Evolutionary conservation across 352 stramenopile genomes (phyloP).

Genomic region (Peronospora destructor): DNA sequence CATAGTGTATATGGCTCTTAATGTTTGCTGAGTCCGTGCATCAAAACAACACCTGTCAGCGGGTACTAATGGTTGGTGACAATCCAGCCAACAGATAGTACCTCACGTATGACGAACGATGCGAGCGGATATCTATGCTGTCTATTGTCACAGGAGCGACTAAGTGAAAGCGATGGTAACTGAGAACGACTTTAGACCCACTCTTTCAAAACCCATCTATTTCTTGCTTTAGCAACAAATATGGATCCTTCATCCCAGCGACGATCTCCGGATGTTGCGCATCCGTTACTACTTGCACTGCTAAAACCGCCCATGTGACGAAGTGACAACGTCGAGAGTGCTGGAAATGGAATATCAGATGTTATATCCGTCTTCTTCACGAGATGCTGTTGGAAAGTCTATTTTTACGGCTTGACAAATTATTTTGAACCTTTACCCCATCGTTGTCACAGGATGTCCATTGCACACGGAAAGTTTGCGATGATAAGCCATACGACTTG

Average conservation of each 20-base stretch:
- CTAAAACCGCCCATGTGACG: neutral
- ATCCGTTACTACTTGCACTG: neutral
- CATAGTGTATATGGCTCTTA: neutral
- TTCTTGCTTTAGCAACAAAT: neutral
- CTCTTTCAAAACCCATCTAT: neutral
- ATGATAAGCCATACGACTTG: slow-evolving; percentile 12
- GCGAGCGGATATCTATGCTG: neutral
- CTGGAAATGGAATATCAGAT: slow-evolving; percentile 16
- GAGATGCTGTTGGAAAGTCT: neutral
- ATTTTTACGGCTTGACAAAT: neutral
- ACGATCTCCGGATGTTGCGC: neutral
- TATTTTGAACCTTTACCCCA: neutral
- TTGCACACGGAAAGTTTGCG: neutral
- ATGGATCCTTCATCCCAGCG: neutral
- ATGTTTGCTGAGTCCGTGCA: neutral
- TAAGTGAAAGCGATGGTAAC: neutral
- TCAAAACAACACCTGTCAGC: neutral
- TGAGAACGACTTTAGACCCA: no score
- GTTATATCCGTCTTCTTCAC: slow-evolving; percentile 7
- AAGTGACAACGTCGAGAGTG: neutral
- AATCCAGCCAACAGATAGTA: neutral
- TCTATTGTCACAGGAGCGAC: neutral
- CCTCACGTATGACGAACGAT: neutral
- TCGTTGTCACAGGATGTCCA: neutral
- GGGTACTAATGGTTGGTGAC: neutral